Base-by-base conservation (phyloP, 148 eudicot genomes). In the Diospyros lotus region DNA sequence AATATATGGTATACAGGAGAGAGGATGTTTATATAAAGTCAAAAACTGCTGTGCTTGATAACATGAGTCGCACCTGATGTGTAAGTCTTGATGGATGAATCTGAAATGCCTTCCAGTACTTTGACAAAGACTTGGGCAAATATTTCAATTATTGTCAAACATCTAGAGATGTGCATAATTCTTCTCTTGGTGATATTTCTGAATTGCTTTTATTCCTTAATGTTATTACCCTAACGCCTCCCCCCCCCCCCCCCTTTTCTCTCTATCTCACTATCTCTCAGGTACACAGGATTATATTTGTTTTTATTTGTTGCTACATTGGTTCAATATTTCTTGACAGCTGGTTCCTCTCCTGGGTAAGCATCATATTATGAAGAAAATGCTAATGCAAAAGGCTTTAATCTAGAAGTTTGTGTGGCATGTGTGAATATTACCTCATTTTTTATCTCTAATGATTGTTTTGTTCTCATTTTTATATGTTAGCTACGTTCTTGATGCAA, bases 261-360 rank as follows among this genome's bases (percentile, higher is more conserved):
- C 15, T 67, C 10, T 28, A 12, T 8, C 44, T 66, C 8, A 50
- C 66, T 59, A 51, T 74, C 65, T 74, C 65, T 50, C 82, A 94
- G 98, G 98, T 90, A 86, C 77, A 72, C 86, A 41, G 82, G 85
- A 52, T 54, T 86, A 11, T 94, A 91, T 81, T 58, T 86, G 42
- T 59, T 85, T 70, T 87, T 94, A 73, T 87, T 87, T 80, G 79
- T 88, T 54, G 87, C 83, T 63, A 90, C 98, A 44, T 86, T 94
- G 86, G 82, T 72, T 72, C 98, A 94, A 64, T 94, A 90, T 80
- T 91, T 94, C 73, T 44, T 88, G 44, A 90, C 98, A 6, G 78
- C 97, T 64, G 82, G 87, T 80, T 86, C 98, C 63, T 94, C 97
- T 74, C 98, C 97, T 2, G 98, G 97, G 98, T 91, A 88, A 74